phyloP scores from a whole-genome alignment of 1,284 basidiomycete species.

The Trametes sp. region DNA sequence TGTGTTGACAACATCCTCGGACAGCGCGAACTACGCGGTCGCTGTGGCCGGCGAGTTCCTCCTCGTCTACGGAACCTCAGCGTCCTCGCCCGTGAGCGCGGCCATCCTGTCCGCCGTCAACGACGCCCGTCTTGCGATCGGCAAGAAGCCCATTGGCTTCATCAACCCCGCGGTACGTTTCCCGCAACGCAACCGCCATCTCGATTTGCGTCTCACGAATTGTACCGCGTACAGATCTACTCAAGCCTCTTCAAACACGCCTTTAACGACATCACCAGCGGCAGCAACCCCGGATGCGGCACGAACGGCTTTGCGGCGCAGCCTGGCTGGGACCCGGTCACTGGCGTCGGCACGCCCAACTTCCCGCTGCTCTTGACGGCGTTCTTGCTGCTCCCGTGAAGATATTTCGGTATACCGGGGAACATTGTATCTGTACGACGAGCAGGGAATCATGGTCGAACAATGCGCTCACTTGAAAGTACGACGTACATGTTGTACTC shows the following conservation, averaged over 20 bases:
- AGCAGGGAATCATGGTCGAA: background rate
- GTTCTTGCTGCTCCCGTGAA: conserved; percentile 27
- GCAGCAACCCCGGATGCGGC: conserved; percentile 53
- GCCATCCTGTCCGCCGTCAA: conserved; percentile 64
- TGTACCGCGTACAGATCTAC: conserved; percentile 45
- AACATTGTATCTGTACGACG: background rate
- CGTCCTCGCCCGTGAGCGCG: conserved; percentile 44
- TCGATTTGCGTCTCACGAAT: background rate
- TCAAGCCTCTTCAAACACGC: conserved; percentile 44
- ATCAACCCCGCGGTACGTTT: conserved; percentile 62
- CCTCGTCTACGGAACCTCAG: conserved; percentile 39
- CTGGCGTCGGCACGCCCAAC: conserved; percentile 42
- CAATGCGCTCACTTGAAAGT: too few species aligned
- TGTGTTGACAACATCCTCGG: background rate
- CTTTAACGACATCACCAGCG: conserved; percentile 57
- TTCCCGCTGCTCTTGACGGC: conserved; percentile 31
- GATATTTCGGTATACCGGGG: background rate
- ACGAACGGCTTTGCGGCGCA: conserved; percentile 53
- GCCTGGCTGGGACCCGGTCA: conserved; percentile 64
- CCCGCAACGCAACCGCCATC: background rate
- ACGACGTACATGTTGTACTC: too few species aligned
- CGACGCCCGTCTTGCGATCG: conserved; percentile 56
- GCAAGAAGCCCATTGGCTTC: conserved; percentile 60
- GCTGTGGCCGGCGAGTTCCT: conserved; percentile 34
- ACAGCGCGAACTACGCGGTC: conserved; percentile 38